Evolutionary conservation across 2,329 filamentous ascomycete species (phyloP).

Genomic region (Cladosporium cucumerinum): DNA sequence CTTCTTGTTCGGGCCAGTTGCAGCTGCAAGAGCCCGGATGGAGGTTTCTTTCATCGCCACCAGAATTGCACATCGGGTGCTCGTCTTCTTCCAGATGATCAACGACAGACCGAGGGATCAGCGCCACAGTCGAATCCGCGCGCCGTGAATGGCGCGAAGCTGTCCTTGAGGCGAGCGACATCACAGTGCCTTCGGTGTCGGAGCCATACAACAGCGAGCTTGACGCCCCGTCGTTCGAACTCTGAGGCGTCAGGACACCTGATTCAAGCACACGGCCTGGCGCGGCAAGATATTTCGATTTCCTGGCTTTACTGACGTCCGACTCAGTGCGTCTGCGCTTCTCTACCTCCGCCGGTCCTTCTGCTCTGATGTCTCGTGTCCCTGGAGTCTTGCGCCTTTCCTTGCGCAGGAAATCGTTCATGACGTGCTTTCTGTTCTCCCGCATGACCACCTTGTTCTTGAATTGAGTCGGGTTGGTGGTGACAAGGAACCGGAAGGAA

Average conservation of each 20-base stretch:
- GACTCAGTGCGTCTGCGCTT: neutral
- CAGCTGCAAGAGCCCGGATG: neutral
- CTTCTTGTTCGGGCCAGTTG: neutral
- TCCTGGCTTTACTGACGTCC: neutral
- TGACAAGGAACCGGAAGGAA: constrained; percentile 27
- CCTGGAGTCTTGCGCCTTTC: constrained; percentile 20
- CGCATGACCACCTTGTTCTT: constrained; percentile 30
- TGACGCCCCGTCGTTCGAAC: neutral
- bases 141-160: neutral
- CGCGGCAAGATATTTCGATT: neutral
- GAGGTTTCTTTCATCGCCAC: neutral
- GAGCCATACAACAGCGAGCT: neutral
- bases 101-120: neutral
- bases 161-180: neutral
- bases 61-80: neutral
- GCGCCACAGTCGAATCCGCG: neutral
- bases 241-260: constrained; percentile 6
- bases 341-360: neutral
- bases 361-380: constrained; percentile 2
- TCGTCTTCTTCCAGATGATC: neutral
- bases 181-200: neutral
- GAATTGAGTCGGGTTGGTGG: constrained; percentile 23
- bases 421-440: constrained; percentile 32
- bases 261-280: neutral
- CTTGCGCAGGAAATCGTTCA: constrained; percentile 33